Evolutionary conservation across 108 stramenopile species (phyloP), one percentile per base, ranked within the genome.

Genomic region (Fragilariopsis cylindrus): DNA sequence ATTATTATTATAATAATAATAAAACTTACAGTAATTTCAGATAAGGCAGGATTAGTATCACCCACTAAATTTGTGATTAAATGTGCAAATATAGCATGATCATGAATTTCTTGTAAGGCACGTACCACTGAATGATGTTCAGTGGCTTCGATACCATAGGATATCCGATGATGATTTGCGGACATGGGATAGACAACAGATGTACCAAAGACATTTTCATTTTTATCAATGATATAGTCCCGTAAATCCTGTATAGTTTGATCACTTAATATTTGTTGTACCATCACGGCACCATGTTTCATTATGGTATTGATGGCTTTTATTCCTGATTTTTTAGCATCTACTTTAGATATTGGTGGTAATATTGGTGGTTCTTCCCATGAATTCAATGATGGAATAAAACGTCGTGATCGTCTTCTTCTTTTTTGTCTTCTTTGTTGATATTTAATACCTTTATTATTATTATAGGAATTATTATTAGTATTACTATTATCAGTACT

Each of bases 131-230:
- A 71, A 8, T 81, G 76, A 71, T 85, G 60, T 76, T 88, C 87
- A 0, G 84, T 84, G 1, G 87, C 82, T 30, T 85, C 84, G 58
- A 85, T 83, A 9, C 83, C 85, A 75, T 76, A 88, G 7, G 76
- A 78, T 12, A 81, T 65, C 55, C 87, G 79, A 16, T 76, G 62
- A 7, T 69, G n/a, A 3, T 72, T 77, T 64, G 75, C 73, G 0
- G 81, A 76, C 69, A 88, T 66, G 19, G 87, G 87, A 65, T 76
- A 81, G 18, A 71, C 58, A 7, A 69, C 75, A 19, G 78, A 55
- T 5, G 72, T 68, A 8, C 80, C 84, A 11, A 62, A 50, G 18
- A 88, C 63, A n/a, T 16, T 65, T 9, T 48, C 60, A 62, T 85
- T 88, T n/a, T 77, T 83, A 16, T 62, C n/a, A 15, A 74, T 65